Conservation (phyloP, 441 rosid species). For the Brassica hybrid region DNA sequence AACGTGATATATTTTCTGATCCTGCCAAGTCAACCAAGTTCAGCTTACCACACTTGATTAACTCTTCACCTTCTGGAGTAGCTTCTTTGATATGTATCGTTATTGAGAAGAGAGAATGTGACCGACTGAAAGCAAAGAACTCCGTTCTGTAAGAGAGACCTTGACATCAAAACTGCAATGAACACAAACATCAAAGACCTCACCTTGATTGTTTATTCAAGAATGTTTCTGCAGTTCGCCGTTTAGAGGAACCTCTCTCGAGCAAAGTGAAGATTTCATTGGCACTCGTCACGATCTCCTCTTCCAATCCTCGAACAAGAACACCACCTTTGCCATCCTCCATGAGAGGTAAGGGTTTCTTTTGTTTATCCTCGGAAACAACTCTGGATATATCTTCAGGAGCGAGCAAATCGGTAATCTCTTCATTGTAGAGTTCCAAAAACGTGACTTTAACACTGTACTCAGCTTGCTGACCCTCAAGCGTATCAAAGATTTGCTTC, state of each 20-base stretch:
- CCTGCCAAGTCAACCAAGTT: conserved; percentile 98
- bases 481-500: conserved; percentile 91
- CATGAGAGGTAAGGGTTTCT: conserved; percentile 93
- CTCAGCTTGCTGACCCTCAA: conserved; percentile 96
- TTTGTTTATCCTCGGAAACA: conserved; percentile 80
- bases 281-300: conserved; percentile 95
- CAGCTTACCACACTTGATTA: conserved; percentile 94
- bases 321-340: conserved; percentile 99
- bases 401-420: conserved; percentile 94
- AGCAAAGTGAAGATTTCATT: conserved; percentile 88
- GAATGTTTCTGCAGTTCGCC: conserved; percentile 95
- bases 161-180: conserved; percentile 15
- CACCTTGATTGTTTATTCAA: conserved; percentile 96
- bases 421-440: conserved; percentile 93
- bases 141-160: conserved; percentile 19
- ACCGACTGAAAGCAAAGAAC: conserved; percentile 67
- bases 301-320: conserved; percentile 95
- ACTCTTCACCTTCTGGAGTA: conserved; percentile 98
- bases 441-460: conserved; percentile 98
- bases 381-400: conserved; percentile 89
- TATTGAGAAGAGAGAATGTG: conserved; percentile 93
- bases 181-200: conserved; percentile 15
- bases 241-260: conserved; percentile 94
- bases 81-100: conserved; percentile 96
- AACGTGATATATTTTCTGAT: conserved; percentile 97